Base-by-base conservation (phyloP, 1,284 basidiomycete genomes). In the Malassezia psittaci region DNA sequence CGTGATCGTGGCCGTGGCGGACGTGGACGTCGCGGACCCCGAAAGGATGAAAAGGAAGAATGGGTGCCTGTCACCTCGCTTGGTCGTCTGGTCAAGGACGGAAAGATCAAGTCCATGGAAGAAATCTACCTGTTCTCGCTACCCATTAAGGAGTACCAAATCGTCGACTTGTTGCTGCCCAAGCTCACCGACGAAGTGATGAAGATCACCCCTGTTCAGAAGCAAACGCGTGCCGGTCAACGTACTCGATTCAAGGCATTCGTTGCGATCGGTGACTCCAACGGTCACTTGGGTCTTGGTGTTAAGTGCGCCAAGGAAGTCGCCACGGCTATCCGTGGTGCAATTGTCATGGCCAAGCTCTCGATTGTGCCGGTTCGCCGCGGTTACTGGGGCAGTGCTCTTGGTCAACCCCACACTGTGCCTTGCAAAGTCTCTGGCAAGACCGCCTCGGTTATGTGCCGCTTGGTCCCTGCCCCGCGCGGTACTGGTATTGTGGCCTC, bases 281-380 rank as follows among this genome's bases (percentile, higher is more conserved):
- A 96, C 76, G 94, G 93, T 60, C 94, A 98, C 78, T 90, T 99
- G 74, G 94, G 93, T 77, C 85, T 99, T 75, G 94, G 93, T 79
- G 91, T 98, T 79, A 99, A 99, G 82, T 96, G 93, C 78, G 91
- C 93, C 72, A 98, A 99, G 83, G 93, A 98, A 83, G 94, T 98
- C 72, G 93, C 94, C 40, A 96, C 91, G 59, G 93, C 94, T 70
- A 96, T 98, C 78, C 90, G 94, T 71, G 93, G 93, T 64, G 93
- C 93, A 62, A 96, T 98, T 79, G 87, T 93, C 79, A 85, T 96
- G 61, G 90, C 90, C 71, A 93, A 99, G 78, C 82, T 96, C 67
- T 88, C 88, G 56, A 85, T 93, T 76, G 85, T 93, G 76, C 90
- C 94, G 71, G 91, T 99, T 65, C 87, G 94, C 74, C 83, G 94